phyloP scores from a whole-genome alignment of 2,329 filamentous ascomycete genomes.

The Aspergillaceae sp. region DNA sequence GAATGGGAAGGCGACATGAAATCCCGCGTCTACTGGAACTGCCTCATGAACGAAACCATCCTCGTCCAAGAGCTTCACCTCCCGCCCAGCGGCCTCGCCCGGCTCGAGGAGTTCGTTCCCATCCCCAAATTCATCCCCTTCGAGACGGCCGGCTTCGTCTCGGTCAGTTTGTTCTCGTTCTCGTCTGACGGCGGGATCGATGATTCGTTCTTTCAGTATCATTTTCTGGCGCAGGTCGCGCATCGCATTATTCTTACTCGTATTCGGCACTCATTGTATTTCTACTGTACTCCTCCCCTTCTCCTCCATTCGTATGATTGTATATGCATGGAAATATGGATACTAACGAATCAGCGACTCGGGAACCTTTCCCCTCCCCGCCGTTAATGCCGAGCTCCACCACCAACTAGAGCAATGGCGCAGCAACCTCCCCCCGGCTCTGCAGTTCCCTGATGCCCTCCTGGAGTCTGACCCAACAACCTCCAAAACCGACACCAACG shows the following conservation, averaged over 20 bases:
- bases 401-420: slow-evolving; percentile 51
- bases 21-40: slow-evolving; percentile 48
- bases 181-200: slow-evolving; percentile 35
- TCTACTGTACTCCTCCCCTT: slow-evolving; percentile 31
- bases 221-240: slow-evolving; percentile 49
- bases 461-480: no score
- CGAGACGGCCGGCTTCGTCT: slow-evolving; percentile 27
- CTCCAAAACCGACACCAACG: no score
- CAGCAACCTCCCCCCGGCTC: slow-evolving; percentile 40
- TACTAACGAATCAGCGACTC: slow-evolving; percentile 22
- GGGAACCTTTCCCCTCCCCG: slow-evolving; percentile 39
- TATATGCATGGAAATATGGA: not conserved
- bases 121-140: slow-evolving; percentile 46
- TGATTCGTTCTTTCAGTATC: slow-evolving; percentile 49
- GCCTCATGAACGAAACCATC: slow-evolving; percentile 49
- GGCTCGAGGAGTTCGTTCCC: slow-evolving; percentile 45
- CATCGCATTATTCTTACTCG: slow-evolving; percentile 49
- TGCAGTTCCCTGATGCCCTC: slow-evolving; percentile 36
- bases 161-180: slow-evolving; percentile 16
- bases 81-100: slow-evolving; percentile 43
- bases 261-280: slow-evolving; percentile 44
- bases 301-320: not conserved
- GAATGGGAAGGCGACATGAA: slow-evolving; percentile 50
- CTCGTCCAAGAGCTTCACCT: slow-evolving; percentile 48
- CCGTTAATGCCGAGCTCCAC: slow-evolving; percentile 44